Conservation (phyloP, 1,284 basidiomycete genomes). For the Leccinum insigne region DNA sequence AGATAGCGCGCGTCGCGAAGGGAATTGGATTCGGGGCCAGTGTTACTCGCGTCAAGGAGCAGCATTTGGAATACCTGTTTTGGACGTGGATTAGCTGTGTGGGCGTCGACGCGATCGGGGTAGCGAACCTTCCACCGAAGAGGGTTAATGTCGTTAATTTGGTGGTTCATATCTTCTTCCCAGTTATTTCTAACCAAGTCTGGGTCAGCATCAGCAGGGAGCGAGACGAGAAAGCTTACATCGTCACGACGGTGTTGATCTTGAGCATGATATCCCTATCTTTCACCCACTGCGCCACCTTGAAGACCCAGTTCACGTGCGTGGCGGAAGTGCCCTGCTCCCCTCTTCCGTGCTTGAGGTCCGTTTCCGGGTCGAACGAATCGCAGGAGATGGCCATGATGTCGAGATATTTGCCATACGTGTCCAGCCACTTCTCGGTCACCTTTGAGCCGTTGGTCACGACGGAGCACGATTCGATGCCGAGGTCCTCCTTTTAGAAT, state of each 20-base stretch:
- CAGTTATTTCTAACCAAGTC: conserved; percentile 10
- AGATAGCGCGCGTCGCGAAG: conserved; percentile 16
- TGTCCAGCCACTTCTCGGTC: conserved; percentile 39
- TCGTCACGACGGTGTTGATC: conserved; percentile 17
- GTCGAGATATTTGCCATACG: conserved; percentile 38
- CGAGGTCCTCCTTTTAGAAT: conserved; percentile 40
- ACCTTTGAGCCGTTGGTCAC: conserved; percentile 41
- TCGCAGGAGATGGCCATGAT: conserved; percentile 42
- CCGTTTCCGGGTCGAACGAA: conserved; percentile 37
- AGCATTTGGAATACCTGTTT: conserved; percentile 21
- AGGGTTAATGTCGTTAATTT: conserved; percentile 10
- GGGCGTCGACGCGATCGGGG: neutral
- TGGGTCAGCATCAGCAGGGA: neutral
- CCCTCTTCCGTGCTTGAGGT: conserved; percentile 33
- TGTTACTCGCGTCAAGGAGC: conserved; percentile 19
- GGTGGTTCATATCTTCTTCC: conserved; percentile 21
- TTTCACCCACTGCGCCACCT: conserved; percentile 11
- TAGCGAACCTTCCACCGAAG: conserved; percentile 16
- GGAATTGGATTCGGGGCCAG: conserved; percentile 14
- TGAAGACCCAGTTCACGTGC: conserved; percentile 14
- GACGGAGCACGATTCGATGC: conserved; percentile 36
- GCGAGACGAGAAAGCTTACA: conserved; percentile 5
- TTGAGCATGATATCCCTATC: conserved; percentile 26
- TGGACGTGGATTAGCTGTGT: neutral
- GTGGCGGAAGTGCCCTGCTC: conserved; percentile 27